Percentiles rank a stretch among this genome's conserved stretches.
phyloP scores from a whole-genome alignment of 805 yeast species.

The Kazachstania viticola region DNA sequence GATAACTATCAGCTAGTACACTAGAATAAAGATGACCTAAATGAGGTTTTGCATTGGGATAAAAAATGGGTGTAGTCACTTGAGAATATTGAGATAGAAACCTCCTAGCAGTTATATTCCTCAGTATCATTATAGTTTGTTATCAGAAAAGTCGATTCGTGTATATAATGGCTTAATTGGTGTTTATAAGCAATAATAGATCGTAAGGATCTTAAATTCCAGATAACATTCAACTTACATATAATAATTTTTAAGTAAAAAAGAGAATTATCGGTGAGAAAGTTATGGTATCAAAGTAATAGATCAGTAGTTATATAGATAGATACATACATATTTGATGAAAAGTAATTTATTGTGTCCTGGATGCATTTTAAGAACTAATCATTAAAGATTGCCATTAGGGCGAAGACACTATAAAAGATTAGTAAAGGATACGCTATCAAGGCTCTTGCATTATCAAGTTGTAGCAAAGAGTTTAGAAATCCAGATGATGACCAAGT shows the following conservation, averaged over 20 bases:
- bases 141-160: no score
- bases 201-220: no score
- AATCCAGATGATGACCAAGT: conserved; percentile 89
- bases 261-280: no score
- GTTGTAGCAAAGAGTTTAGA: conserved; percentile 71
- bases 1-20: conserved; percentile 68
- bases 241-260: no score
- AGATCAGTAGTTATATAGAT: no score
- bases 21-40: conserved; percentile 86
- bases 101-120: no score
- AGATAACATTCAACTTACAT: no score
- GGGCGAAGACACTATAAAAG: conserved; percentile 87
- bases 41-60: conserved; percentile 92
- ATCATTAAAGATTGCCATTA: conserved; percentile 77
- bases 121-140: no score
- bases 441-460: conserved; percentile 76
- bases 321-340: background rate
- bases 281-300: no score
- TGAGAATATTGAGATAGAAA: no score
- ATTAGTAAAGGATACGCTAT: conserved; percentile 89
- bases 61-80: conserved; percentile 86
- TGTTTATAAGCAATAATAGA: background rate
- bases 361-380: background rate
- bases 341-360: background rate
- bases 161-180: background rate